Evolutionary conservation across 768 basidiomycete genomes (phyloP).

Genomic region (Gloeophyllum trabeum): DNA sequence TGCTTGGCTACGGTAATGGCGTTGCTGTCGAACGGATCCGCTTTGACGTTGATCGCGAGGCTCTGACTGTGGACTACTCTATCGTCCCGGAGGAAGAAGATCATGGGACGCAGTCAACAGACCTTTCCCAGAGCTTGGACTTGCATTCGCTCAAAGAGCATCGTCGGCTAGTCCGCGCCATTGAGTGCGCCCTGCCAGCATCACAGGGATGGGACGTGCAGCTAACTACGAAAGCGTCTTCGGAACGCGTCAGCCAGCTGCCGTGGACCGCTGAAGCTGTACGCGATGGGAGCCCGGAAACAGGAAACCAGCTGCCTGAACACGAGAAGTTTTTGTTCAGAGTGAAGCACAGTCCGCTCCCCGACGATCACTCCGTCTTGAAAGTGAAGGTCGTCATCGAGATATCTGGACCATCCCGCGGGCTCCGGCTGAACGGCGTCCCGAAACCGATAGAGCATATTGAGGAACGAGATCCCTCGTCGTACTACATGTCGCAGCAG

Average conservation of each 20-base stretch:
- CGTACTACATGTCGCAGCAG: constrained; percentile 45
- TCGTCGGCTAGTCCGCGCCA: constrained; percentile 56
- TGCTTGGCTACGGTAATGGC: constrained; percentile 72
- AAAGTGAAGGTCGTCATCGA: constrained; percentile 78
- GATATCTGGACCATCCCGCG: constrained; percentile 62
- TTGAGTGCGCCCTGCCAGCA: constrained; percentile 74
- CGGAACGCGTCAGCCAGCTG: constrained; percentile 55
- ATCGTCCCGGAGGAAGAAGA: constrained; percentile 71
- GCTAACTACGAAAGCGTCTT: constrained; percentile 63
- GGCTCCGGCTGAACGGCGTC: constrained; percentile 80
- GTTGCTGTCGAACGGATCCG: constrained; percentile 69
- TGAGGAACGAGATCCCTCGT: constrained; percentile 58
- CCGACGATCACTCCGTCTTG: constrained; percentile 66
- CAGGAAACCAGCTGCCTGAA: constrained; percentile 24
- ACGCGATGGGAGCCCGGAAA: constrained; percentile 25
- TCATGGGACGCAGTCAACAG: constrained; percentile 2
- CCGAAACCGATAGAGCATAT: constrained; percentile 54
- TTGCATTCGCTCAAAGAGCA: constrained; percentile 55
- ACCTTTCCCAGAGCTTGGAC: background rate
- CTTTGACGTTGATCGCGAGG: constrained; percentile 77
- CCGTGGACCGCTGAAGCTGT: constrained; percentile 64
- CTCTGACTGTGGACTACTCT: constrained; percentile 73
- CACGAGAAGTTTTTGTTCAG: constrained; percentile 46
- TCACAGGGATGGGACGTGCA: constrained; percentile 83
- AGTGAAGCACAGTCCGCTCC: constrained; percentile 59